Conservation (phyloP, 169 alveolate genomes). For the Babesia gibsoni region DNA sequence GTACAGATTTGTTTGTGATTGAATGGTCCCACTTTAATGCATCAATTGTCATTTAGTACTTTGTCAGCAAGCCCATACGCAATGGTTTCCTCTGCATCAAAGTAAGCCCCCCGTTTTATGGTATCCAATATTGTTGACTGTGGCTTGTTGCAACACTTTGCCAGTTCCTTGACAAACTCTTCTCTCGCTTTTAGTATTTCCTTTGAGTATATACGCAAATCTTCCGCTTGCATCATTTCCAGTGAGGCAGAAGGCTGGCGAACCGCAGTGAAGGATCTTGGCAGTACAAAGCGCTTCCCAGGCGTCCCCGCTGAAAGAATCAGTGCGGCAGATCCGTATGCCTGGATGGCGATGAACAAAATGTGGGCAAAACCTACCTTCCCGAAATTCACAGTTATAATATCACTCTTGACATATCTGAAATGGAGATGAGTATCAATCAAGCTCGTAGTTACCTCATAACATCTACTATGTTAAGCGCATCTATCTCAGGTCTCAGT, state of each 20-base stretch:
- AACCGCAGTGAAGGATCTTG: slow-evolving; percentile 65
- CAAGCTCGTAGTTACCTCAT: slow-evolving; percentile 50
- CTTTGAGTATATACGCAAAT: slow-evolving; percentile 65
- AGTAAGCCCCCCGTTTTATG: slow-evolving; percentile 15
- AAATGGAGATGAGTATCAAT: background rate
- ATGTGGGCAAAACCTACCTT: slow-evolving; percentile 26
- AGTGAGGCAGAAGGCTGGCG: slow-evolving; percentile 63
- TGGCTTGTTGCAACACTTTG: slow-evolving; percentile 59
- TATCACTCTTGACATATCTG: slow-evolving; percentile 44
- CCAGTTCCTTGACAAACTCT: slow-evolving; percentile 45
- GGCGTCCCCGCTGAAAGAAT: slow-evolving; percentile 69
- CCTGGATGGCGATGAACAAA: slow-evolving; percentile 46
- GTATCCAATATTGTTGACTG: slow-evolving; percentile 7
- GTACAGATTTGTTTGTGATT: background rate
- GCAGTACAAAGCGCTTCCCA: slow-evolving; percentile 70
- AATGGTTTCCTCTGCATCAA: slow-evolving; percentile 47
- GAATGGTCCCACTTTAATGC: background rate
- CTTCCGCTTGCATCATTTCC: slow-evolving; percentile 69
- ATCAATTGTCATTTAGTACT: slow-evolving; percentile 9
- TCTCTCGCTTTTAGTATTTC: slow-evolving; percentile 70
- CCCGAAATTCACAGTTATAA: slow-evolving; percentile 55
- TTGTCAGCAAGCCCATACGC: slow-evolving; percentile 56
- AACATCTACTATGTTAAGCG: slow-evolving; percentile 71
- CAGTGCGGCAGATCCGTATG: slow-evolving; percentile 71
- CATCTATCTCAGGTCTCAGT: slow-evolving; percentile 64